Percentiles rank a stretch among this genome's conserved stretches.
phyloP scores from a whole-genome alignment of 2,329 filamentous ascomycete genomes.

The Colletotrichum sp. region DNA sequence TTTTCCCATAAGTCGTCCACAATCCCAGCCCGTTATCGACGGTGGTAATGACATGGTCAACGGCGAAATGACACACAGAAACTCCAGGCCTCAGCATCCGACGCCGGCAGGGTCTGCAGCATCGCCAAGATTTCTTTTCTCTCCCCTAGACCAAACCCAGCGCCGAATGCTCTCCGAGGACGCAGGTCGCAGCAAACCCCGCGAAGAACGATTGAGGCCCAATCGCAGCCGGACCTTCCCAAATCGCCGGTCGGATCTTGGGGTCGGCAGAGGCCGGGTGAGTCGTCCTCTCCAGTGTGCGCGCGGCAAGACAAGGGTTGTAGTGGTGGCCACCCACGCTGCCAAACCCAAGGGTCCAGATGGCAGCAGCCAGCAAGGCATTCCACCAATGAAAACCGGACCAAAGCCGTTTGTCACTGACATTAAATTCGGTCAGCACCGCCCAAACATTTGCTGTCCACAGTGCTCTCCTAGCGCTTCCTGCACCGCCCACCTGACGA shows the following conservation, averaged over 20 bases:
- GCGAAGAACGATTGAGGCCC: background rate
- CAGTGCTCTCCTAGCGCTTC: background rate
- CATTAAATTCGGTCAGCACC: background rate
- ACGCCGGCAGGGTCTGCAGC: slow-evolving; percentile 3
- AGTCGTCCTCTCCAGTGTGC: background rate
- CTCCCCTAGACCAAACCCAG: background rate
- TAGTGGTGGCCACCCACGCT: background rate
- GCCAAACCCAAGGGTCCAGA: background rate
- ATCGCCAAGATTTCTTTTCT: background rate
- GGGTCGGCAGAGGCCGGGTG: background rate
- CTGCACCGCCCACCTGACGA: background rate
- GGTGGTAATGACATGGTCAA: background rate
- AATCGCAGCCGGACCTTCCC: background rate
- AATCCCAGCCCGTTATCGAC: background rate
- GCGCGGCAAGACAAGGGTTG: background rate
- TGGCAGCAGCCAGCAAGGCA: background rate
- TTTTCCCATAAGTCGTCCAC: background rate
- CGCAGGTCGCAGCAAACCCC: background rate
- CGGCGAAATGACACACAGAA: background rate
- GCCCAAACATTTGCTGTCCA: background rate
- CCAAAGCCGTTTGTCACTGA: slow-evolving; percentile 11
- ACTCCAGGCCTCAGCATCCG: background rate
- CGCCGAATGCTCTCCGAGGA: slow-evolving; percentile 1
- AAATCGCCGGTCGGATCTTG: background rate
- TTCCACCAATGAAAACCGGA: background rate